phyloP scores from a whole-genome alignment of 2,329 filamentous ascomycete species.

The Dothiorella sarmentorum region DNA sequence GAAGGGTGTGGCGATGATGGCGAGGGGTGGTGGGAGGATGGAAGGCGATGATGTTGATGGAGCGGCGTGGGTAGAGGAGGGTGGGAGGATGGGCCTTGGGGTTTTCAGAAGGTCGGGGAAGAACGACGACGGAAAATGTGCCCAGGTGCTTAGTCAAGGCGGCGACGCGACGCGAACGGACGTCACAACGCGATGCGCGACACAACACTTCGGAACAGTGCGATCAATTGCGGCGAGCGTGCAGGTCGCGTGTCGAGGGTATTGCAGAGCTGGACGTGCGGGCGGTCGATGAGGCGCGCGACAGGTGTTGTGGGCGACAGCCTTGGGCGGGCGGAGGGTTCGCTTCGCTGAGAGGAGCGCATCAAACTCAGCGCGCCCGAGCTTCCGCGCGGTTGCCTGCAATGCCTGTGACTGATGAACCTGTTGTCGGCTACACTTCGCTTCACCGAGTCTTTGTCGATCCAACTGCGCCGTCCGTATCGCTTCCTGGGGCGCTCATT shows the following conservation, averaged over 20 bases:
- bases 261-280: not conserved
- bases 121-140: slow-evolving; percentile 19
- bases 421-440: not conserved
- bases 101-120: slow-evolving; percentile 19
- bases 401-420: not conserved
- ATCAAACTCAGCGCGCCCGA: slow-evolving; percentile 9
- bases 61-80: slow-evolving; percentile 19
- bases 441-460: slow-evolving; percentile 14
- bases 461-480: not conserved
- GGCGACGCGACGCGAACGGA: slow-evolving; percentile 15
- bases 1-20: slow-evolving; percentile 32
- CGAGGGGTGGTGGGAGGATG: slow-evolving; percentile 29
- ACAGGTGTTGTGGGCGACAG: slow-evolving; percentile 55
- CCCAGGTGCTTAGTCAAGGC: slow-evolving; percentile 13
- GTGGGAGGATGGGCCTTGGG: slow-evolving; percentile 17
- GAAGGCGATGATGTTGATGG: slow-evolving; percentile 34
- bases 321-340: slow-evolving; percentile 6
- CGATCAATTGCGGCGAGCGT: slow-evolving; percentile 4
- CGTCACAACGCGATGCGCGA: slow-evolving; percentile 11
- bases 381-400: slow-evolving; percentile 11
- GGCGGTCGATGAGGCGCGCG: slow-evolving; percentile 69
- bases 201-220: slow-evolving; percentile 10
- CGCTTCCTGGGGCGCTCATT: not conserved
- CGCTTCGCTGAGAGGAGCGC: slow-evolving; percentile 5
- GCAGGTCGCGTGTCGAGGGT: slow-evolving; percentile 3